Evolutionary conservation across 768 basidiomycete genomes (phyloP).

Genomic region (Porpolomopsis calyptriformis): DNA sequence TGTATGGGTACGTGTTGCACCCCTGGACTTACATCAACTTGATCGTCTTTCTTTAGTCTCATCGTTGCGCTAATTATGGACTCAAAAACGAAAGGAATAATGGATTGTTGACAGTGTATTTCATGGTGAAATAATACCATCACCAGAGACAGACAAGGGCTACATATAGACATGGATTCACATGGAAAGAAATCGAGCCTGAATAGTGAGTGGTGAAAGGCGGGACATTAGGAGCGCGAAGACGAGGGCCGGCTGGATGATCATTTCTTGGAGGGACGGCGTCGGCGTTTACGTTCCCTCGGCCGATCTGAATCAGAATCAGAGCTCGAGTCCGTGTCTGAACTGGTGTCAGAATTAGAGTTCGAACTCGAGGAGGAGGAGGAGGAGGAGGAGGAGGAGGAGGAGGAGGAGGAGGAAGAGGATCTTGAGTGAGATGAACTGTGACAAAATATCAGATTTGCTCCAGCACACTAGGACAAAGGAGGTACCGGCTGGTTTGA

Average conservation of each 20-base stretch:
- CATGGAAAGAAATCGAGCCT: too few species aligned
- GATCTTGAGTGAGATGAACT: constrained; percentile 20
- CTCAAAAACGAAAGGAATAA: constrained; percentile 48
- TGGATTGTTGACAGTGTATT: constrained; percentile 22
- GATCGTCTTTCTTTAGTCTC: constrained; percentile 30
- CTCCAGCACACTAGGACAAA: too few species aligned
- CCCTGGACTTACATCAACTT: not conserved
- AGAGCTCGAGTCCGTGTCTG: constrained; percentile 34
- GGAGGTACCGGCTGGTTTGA: too few species aligned
- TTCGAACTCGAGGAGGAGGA: constrained; percentile 18
- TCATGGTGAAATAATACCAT: too few species aligned
- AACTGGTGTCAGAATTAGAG: constrained; percentile 28
- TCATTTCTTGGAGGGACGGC: constrained; percentile 14
- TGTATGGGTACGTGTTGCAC: constrained; percentile 56
- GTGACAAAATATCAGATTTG: not conserved
- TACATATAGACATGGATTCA: too few species aligned
- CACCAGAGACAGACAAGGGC: too few species aligned
- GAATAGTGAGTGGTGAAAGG: too few species aligned
- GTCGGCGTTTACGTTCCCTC: constrained; percentile 18
- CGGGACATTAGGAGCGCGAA: too few species aligned
- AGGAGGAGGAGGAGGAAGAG: constrained; percentile 31
- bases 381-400: constrained; percentile 30
- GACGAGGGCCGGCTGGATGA: not conserved
- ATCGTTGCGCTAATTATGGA: constrained; percentile 92
- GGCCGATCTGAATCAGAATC: constrained; percentile 8